Percentiles rank a stretch among this genome's conserved stretches.
Conservation (phyloP, 306 rosid genomes). For the Comarum palustre region DNA sequence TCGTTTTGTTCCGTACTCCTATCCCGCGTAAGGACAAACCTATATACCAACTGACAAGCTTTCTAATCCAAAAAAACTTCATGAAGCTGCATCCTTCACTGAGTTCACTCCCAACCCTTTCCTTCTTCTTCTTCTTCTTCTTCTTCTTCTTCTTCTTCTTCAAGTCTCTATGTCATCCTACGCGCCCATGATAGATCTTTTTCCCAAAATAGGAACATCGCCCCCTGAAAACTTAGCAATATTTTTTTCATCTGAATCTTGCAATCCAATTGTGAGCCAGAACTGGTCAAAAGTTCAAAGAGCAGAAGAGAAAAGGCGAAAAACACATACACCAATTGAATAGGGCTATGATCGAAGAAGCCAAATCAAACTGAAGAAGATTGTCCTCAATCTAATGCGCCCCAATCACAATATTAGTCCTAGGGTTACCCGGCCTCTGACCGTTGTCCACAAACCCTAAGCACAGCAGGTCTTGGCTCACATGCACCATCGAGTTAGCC, state of each 20-base stretch:
- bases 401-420: slow-evolving; percentile 55
- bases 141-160: no score
- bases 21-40: no score
- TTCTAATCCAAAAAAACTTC: no score
- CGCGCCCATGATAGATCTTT: slow-evolving; percentile 14
- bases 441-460: slow-evolving; percentile 64
- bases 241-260: background rate
- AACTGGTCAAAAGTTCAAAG: background rate
- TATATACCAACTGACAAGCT: no score
- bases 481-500: slow-evolving; percentile 54
- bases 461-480: slow-evolving; percentile 38
- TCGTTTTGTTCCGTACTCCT: no score
- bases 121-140: no score
- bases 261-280: background rate
- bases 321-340: background rate
- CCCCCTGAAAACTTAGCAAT: background rate
- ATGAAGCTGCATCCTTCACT: no score
- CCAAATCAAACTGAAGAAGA: slow-evolving; percentile 51
- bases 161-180: slow-evolving; percentile 11
- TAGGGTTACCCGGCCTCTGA: slow-evolving; percentile 8
- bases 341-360: slow-evolving; percentile 22
- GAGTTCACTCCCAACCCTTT: no score
- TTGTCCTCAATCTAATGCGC: slow-evolving; percentile 54
- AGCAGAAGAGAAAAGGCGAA: slow-evolving; percentile 29
- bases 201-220: slow-evolving; percentile 20